Percentiles rank a stretch among this genome's conserved stretches.
These are phyloP conservation scores for Caulochytrium protostelioides DNA, from an alignment of 371 early-diverging fungal genomes.

Conservation along the genomic window DNA sequence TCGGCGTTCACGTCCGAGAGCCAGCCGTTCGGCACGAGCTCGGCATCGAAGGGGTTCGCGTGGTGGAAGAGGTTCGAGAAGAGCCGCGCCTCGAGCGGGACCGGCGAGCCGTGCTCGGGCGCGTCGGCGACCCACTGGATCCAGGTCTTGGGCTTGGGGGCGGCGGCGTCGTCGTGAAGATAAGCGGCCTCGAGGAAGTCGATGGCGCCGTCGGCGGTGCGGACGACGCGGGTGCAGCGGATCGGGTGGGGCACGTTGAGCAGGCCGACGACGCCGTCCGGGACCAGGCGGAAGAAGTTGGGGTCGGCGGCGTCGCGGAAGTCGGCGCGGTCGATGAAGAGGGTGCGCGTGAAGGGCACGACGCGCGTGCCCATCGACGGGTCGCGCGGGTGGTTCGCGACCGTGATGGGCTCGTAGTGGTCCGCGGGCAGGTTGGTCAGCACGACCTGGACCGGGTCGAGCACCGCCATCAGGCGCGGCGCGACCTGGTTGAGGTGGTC, in stretches of 20 bases:
- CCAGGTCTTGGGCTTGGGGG: constrained; percentile 76
- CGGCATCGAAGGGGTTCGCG: constrained; percentile 60
- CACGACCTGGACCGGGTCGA: constrained; percentile 72
- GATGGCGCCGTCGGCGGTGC: constrained; percentile 52
- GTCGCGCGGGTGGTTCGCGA: constrained; percentile 73
- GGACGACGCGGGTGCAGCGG: constrained; percentile 51
- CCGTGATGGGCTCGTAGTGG: constrained; percentile 42
- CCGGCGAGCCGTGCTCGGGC: constrained; percentile 56
- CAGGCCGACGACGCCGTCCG: constrained; percentile 83
- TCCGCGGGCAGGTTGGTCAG: constrained; percentile 66
- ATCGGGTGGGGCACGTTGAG: constrained; percentile 64
- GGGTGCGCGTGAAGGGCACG: constrained; percentile 63
- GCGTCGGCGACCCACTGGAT: constrained; percentile 96
- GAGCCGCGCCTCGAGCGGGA: constrained; percentile 56
- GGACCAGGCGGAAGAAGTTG: constrained; percentile 85
- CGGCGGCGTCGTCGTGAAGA: constrained; percentile 39
- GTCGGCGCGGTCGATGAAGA: constrained; percentile 89
- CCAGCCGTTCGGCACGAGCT: constrained; percentile 66
- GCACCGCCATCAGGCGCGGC: constrained; percentile 76
- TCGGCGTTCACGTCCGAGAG: constrained; percentile 75
- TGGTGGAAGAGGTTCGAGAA: constrained; percentile 77
- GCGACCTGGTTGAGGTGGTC: constrained; percentile 79
- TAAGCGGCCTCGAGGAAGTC: constrained; percentile 53
- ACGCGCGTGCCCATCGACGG: constrained; percentile 55
- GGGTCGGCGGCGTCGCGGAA: constrained; percentile 73